Percentiles rank a stretch among this genome's conserved stretches.
Conservation (phyloP, 1,139 yeast genomes). For the Hansenula sp. region DNA sequence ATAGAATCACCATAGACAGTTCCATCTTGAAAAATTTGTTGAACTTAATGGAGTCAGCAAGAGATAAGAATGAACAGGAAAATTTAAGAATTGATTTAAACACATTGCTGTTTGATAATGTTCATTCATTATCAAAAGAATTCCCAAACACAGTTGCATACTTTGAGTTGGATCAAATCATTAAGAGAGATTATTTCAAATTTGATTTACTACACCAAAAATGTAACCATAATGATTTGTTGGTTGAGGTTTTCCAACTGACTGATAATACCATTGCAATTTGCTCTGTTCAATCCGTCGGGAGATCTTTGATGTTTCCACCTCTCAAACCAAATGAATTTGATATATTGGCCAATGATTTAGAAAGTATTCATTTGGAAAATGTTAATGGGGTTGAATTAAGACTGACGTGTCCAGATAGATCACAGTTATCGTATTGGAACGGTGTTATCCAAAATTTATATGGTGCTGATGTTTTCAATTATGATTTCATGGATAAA, state of each 20-base stretch:
- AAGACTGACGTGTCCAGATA: conserved; percentile 20
- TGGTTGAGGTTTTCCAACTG: conserved; percentile 18
- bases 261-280: conserved; percentile 21
- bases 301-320: conserved; percentile 32
- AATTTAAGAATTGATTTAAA: conserved; percentile 21
- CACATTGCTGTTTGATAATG: conserved; percentile 25
- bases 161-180: conserved; percentile 26
- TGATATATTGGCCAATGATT: conserved; percentile 14
- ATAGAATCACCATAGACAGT: background rate
- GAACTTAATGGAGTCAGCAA: conserved; percentile 9
- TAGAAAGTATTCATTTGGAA: conserved; percentile 6
- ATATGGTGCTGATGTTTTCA: conserved; percentile 1
- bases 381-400: conserved; percentile 6
- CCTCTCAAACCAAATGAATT: conserved; percentile 28
- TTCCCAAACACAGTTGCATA: conserved; percentile 18
- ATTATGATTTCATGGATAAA: conserved; percentile 5
- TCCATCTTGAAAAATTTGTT: background rate
- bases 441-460: conserved; percentile 6
- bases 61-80: conserved; percentile 18
- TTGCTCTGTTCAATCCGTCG: conserved; percentile 24
- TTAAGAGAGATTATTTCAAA: conserved; percentile 29
- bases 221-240: conserved; percentile 11
- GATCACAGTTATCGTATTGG: conserved; percentile 20
- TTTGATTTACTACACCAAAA: conserved; percentile 26
- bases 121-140: conserved; percentile 23